A percentile compares a stretch with the other conserved stretches of the same genome.
phyloP scores from a whole-genome alignment of 305 asterid genomes.

The Fraxinus platypoda region DNA sequence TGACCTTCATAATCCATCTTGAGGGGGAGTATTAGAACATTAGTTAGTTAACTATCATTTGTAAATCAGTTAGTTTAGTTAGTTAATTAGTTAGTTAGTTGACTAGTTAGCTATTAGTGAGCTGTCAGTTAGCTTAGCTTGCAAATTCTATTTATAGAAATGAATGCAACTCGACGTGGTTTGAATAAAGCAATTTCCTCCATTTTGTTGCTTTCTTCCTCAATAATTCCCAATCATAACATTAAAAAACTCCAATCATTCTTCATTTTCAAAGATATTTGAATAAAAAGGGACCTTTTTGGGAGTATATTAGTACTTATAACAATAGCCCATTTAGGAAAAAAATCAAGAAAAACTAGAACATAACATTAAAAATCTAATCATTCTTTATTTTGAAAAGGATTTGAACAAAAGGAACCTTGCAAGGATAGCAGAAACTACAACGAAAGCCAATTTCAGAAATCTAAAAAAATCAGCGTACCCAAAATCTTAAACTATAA shows the following conservation, averaged over 20 bases:
- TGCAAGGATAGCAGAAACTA: neutral
- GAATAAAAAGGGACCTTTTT: neutral
- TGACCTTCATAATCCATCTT: too few species aligned
- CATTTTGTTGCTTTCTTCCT: too few species aligned
- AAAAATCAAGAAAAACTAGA: neutral
- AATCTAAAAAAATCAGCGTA: neutral
- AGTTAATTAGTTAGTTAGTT: too few species aligned
- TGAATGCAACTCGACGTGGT: too few species aligned
- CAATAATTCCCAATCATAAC: neutral
- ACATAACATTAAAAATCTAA: neutral
- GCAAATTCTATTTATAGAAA: too few species aligned
- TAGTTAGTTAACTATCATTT: too few species aligned
- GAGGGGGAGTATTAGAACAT: too few species aligned
- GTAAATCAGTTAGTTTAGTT: too few species aligned
- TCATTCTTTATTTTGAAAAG: neutral
- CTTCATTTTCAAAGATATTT: neutral
- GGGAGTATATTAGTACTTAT: too few species aligned
- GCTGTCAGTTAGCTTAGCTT: too few species aligned
- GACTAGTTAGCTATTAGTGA: too few species aligned
- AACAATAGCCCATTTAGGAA: neutral
- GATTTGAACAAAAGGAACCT: neutral
- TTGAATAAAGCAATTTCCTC: too few species aligned
- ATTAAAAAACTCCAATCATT: neutral
- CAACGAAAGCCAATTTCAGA: neutral
- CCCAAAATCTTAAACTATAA: neutral